Conservation (phyloP, 768 basidiomycete genomes). For the Lactifluus volemus region DNA sequence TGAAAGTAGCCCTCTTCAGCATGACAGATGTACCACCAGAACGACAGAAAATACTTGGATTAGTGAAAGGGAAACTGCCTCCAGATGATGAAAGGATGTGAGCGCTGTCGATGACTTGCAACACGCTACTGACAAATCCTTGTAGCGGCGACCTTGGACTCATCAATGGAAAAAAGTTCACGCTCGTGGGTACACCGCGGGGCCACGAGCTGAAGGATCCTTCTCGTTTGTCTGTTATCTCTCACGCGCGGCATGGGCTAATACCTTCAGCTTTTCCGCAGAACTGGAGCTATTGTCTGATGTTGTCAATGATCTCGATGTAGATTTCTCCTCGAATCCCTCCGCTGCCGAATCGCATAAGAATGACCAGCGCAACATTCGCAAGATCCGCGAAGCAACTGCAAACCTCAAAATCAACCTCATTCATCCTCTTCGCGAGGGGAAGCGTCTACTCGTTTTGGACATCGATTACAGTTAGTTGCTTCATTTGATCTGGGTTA, state of each 20-base stretch:
- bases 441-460: slow-evolving; percentile 75
- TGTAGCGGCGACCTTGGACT: slow-evolving; percentile 52
- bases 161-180: slow-evolving; percentile 61
- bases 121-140: slow-evolving; percentile 1
- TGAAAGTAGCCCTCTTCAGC: slow-evolving; percentile 57
- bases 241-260: neutral
- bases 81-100: slow-evolving; percentile 63
- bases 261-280: slow-evolving; percentile 21
- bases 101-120: slow-evolving; percentile 14
- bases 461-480: slow-evolving; percentile 80
- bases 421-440: slow-evolving; percentile 66
- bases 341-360: slow-evolving; percentile 50
- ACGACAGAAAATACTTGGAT: slow-evolving; percentile 79
- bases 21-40: slow-evolving; percentile 76
- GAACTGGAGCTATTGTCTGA: slow-evolving; percentile 60
- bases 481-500: neutral
- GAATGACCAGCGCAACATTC: slow-evolving; percentile 71
- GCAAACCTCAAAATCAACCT: slow-evolving; percentile 56
- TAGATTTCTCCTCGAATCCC: slow-evolving; percentile 62
- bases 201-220: slow-evolving; percentile 83
- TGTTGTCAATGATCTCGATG: slow-evolving; percentile 73
- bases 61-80: slow-evolving; percentile 78
- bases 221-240: slow-evolving; percentile 32
- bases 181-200: slow-evolving; percentile 78
- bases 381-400: slow-evolving; percentile 70